Conservation (phyloP, 2,329 filamentous ascomycete species). For the Trichophyton mentagrophytes region DNA sequence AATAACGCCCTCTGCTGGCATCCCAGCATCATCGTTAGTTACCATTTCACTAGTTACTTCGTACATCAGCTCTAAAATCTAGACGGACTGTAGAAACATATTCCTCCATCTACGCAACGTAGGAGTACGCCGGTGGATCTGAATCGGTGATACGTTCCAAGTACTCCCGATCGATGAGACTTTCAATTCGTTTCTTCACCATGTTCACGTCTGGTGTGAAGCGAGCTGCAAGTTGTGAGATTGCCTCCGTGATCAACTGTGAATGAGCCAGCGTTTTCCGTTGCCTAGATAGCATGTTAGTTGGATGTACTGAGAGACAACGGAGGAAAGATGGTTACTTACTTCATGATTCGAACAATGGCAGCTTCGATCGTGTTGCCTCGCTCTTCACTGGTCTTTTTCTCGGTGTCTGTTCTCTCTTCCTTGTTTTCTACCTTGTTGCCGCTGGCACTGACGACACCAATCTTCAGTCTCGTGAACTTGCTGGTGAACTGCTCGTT, state of each 20-base stretch:
- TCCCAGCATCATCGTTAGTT: neutral
- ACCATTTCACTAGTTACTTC: neutral
- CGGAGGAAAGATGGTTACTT: slow-evolving; percentile 12
- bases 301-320: neutral
- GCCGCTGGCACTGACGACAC: slow-evolving; percentile 59
- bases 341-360: slow-evolving; percentile 44
- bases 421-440: slow-evolving; percentile 71
- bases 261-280: slow-evolving; percentile 37
- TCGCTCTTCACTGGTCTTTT: slow-evolving; percentile 39
- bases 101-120: slow-evolving; percentile 25
- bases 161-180: slow-evolving; percentile 42
- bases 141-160: slow-evolving; percentile 32
- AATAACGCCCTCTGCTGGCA: neutral
- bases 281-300: slow-evolving; percentile 24
- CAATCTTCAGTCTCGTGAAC: slow-evolving; percentile 77
- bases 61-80: neutral
- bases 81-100: neutral
- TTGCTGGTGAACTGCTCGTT: slow-evolving; percentile 73
- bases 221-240: slow-evolving; percentile 35
- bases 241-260: slow-evolving; percentile 39
- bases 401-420: slow-evolving; percentile 42
- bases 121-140: slow-evolving; percentile 35
- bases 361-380: slow-evolving; percentile 40
- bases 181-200: slow-evolving; percentile 42
- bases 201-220: slow-evolving; percentile 41